Evolutionary conservation across 2,329 filamentous ascomycete species (phyloP), one percentile per base, ranked within the genome.

Genomic region (Periconia macrospinosa): DNA sequence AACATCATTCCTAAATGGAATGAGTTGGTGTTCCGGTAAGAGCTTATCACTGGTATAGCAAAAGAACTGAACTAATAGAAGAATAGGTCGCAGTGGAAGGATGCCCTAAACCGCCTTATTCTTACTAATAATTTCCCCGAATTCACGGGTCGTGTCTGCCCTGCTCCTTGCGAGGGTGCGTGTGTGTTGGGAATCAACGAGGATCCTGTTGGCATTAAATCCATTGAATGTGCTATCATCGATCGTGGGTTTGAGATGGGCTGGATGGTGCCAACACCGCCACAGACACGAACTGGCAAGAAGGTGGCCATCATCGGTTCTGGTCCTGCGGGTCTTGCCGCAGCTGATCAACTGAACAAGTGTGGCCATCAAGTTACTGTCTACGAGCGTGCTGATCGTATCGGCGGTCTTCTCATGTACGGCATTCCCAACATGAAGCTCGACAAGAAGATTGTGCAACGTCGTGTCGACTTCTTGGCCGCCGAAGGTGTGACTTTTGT

Each of bases 371-470:
- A 73, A 5, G 91, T 97, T 50, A 96, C 91, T 13, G 86, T 97
- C 17, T 97, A 94, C 70, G 93, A 97, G 82, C 91, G 93, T 60
- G 86, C 92, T 55, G 93, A 97, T 72, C 91, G 93, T 61, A 80
- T 89, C 53, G 93, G 93, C 77, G 93, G 93, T 75, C 82, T 97
- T 51, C 85, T 97, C 68, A 97, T 97, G 93, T 97, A 97, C 72
- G 93, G 93, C 63, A 97, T 97, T 63, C 93, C 93, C 62, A 97
- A 97, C 82, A 97, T 97, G 93, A 97, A 97, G 82, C 89, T 97
- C 41, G 93, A 97, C 80, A 97, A 97, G 84, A 91, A 91, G 71
- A 87, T 97, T 59, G 93, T 97, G 56, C 93, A 97, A 82, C 90
- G 93, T 49, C 90, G 93, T 74, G 92, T 94, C 46, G 91, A 97